phyloP scores from a whole-genome alignment of 306 rosid genomes.

The Hippophae rhamnoides region DNA sequence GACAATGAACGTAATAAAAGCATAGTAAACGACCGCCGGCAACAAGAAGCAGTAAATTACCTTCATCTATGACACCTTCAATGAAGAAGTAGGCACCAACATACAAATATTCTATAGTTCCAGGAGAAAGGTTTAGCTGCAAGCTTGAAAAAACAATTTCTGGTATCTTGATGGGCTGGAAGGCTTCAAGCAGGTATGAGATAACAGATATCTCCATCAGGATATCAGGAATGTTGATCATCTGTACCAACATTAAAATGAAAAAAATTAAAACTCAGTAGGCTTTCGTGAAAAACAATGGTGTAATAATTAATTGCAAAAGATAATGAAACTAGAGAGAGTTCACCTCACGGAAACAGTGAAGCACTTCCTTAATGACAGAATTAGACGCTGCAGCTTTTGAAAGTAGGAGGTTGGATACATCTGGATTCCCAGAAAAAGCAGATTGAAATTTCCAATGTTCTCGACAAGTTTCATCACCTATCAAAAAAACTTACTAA shows the following conservation, averaged over 20 bases:
- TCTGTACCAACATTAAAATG: conserved; percentile 11
- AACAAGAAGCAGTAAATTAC: conserved; percentile 9
- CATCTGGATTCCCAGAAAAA: conserved; percentile 29
- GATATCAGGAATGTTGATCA: conserved; percentile 21
- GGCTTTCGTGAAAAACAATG: not conserved
- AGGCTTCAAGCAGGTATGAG: conserved; percentile 27
- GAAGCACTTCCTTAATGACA: conserved; percentile 26
- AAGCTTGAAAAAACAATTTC: conserved; percentile 17
- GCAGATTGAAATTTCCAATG: conserved; percentile 30
- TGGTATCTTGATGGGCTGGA: conserved; percentile 25
- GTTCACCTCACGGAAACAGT: conserved; percentile 28
- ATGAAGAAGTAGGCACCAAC: conserved; percentile 23
- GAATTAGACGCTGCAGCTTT: conserved; percentile 20
- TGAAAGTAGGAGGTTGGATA: conserved; percentile 22
- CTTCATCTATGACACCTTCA: conserved; percentile 26
- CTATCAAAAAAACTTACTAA: conserved; percentile 7
- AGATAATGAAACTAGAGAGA: not conserved
- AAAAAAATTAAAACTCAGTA: not conserved
- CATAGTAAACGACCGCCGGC: conserved; percentile 3
- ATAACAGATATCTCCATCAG: conserved; percentile 19
- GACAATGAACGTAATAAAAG: not conserved
- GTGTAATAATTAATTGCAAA: conserved; percentile 2
- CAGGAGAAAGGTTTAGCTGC: conserved; percentile 20
- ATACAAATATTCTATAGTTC: conserved; percentile 22
- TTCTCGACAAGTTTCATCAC: conserved; percentile 22